Evolutionary conservation across 2,329 filamentous ascomycete genomes (phyloP), one percentile per base, ranked within the genome.

Genomic region (Microcyclospora pomicola): DNA sequence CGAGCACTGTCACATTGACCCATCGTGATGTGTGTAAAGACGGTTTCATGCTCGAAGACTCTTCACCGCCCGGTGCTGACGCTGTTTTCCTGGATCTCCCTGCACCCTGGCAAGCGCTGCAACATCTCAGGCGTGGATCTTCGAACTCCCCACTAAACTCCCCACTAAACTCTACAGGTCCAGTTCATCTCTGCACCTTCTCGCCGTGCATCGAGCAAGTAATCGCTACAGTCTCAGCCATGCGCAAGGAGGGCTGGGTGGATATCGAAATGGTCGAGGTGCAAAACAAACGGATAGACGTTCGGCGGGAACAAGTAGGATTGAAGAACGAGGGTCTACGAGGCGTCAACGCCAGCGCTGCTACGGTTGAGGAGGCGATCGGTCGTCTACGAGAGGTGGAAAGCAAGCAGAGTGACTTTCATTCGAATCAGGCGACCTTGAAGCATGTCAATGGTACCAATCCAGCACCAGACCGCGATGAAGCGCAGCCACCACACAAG

Each of bases 181-280:
- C 80, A 5, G 75, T 80, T 1, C 72, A 91, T 54, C 72, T 98
- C 38, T 98, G 91, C 65, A 92, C 86, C 1, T 98, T 98, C 63
- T 92, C 82, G 1, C 91, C 91, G 0, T 98, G 91, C 60, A 92
- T 98, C 47, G 91, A 98, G 62, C 91, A 98, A 64, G 88, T 92
- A 15, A 85, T 82, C 37, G 75, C 78, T 39, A 96, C 91, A 0
- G 78, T 94, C 38, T 80, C 82, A 9, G 74, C 75, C 10, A 71
- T 98, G 60, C 79, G 88, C 38, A 73, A 77, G 29, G 66, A 86
- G 6, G 85, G 84, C 37, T 98, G 91, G 91, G 72, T 86, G 9
- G 81, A 88, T 41, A 92, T 96, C 46, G 77, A 83, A 49, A 95
- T 94, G 83, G 82, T 93, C 1, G 91, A 95, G 60, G 74, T 98